A percentile compares a stretch with the other conserved stretches of the same genome.
phyloP scores from a whole-genome alignment of 768 basidiomycete species.

The Lactarius deliciosus region DNA sequence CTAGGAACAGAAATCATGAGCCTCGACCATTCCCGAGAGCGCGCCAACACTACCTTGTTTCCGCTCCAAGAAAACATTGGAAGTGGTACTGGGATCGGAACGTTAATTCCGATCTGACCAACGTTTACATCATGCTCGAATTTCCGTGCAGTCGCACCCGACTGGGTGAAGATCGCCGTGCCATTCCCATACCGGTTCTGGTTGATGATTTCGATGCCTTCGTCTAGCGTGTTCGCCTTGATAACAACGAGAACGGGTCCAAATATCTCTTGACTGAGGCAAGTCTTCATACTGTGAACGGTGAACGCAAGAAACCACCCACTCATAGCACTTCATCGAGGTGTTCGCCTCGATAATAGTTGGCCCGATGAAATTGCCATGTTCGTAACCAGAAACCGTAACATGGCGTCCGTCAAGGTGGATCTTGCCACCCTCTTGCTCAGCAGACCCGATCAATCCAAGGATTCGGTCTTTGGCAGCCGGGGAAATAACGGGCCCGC shows the following conservation, averaged over 20 bases:
- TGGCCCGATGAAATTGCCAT: slow-evolving; percentile 94
- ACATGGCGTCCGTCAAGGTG: slow-evolving; percentile 80
- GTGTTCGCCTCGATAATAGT: slow-evolving; percentile 84
- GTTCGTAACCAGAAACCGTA: slow-evolving; percentile 67
- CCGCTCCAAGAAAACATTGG: slow-evolving; percentile 98
- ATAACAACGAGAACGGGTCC: slow-evolving; percentile 85
- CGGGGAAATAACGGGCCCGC: slow-evolving; percentile 81
- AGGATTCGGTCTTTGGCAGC: slow-evolving; percentile 77
- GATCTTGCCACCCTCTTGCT: slow-evolving; percentile 81
- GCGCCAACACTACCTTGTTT: slow-evolving; percentile 58
- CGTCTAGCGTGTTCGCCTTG: slow-evolving; percentile 80
- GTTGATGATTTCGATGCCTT: slow-evolving; percentile 89
- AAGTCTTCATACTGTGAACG: slow-evolving; percentile 10
- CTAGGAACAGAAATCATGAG: slow-evolving; percentile 34
- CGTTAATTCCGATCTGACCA: slow-evolving; percentile 92
- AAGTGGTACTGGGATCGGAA: slow-evolving; percentile 88
- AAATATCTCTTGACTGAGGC: slow-evolving; percentile 87
- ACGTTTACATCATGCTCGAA: slow-evolving; percentile 88
- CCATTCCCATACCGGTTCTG: slow-evolving; percentile 91
- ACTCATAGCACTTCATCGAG: slow-evolving; percentile 87
- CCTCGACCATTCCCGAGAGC: background rate
- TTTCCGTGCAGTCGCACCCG: slow-evolving; percentile 90
- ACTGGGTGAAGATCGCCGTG: slow-evolving; percentile 94
- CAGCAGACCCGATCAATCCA: slow-evolving; percentile 68
- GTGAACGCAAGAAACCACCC: slow-evolving; percentile 31